phyloP scores from a whole-genome alignment of 306 rosid genomes.

The Quercus suber region DNA sequence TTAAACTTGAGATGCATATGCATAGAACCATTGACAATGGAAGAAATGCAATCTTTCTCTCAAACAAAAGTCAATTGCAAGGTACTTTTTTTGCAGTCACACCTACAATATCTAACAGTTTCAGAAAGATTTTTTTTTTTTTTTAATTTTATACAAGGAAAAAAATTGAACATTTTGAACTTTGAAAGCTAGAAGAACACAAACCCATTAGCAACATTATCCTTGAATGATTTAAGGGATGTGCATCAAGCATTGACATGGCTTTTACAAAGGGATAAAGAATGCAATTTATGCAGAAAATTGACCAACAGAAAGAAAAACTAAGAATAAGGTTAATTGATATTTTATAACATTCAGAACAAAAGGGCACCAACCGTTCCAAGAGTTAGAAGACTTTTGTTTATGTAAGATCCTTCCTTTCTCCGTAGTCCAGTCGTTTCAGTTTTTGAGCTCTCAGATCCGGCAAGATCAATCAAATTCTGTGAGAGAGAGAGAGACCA shows the following conservation, averaged over 20 bases:
- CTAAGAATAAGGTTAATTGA: not conserved
- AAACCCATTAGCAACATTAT: not conserved
- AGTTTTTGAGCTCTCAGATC: conserved; percentile 99
- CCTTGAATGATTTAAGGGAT: not conserved
- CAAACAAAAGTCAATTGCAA: not conserved
- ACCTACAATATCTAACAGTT: not conserved
- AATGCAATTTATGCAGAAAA: conserved; percentile 1
- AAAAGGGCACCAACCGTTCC: conserved; percentile 78
- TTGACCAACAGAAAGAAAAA: not conserved
- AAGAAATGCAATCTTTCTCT: not conserved
- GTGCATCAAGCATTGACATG: not conserved
- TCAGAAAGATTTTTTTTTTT: no score
- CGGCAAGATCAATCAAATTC: conserved; percentile 98
- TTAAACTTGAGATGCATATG: not conserved
- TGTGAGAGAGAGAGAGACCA: conserved; percentile 26
- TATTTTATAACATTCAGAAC: not conserved
- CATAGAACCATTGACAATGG: not conserved
- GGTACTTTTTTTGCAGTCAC: not conserved
- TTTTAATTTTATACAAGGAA: no score
- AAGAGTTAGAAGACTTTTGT: conserved; percentile 96
- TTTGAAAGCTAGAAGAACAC: not conserved
- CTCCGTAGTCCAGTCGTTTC: conserved; percentile 97
- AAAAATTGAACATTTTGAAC: no score
- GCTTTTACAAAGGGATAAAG: conserved; percentile 13
- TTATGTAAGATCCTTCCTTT: conserved; percentile 98